phyloP scores from a whole-genome alignment of 2,329 filamentous ascomycete species.

The Colletotrichum orchidophilum region DNA sequence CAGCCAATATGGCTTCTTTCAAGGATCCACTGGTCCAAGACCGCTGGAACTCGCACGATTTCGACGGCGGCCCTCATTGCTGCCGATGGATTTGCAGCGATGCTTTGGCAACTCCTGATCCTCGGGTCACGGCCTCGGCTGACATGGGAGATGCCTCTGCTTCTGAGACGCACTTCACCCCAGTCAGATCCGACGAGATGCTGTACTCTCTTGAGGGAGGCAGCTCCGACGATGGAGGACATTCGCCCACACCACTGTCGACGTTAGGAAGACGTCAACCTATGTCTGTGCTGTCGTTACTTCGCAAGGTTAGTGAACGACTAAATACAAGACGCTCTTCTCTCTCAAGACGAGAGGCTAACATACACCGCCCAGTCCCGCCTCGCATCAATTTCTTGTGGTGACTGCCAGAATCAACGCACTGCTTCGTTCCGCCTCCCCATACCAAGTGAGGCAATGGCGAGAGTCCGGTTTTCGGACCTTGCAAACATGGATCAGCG shows the following conservation, averaged over 20 bases:
- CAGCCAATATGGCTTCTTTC: conserved; percentile 17
- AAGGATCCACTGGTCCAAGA: conserved; percentile 12
- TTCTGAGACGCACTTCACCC: background rate
- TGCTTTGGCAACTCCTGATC: background rate
- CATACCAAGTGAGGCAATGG: background rate
- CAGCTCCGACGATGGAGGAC: background rate
- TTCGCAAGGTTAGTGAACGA: conserved; percentile 20
- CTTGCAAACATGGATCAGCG: background rate
- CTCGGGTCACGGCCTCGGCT: background rate
- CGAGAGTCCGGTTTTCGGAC: background rate
- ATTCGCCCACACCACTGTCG: background rate
- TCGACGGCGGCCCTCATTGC: conserved; percentile 7
- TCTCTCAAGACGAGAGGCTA: conserved; percentile 27
- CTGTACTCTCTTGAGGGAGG: background rate
- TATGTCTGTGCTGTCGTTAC: background rate
- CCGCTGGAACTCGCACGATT: conserved; percentile 13
- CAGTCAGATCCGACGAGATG: background rate
- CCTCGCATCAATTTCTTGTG: background rate
- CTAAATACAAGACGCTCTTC: background rate
- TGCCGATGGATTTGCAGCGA: background rate
- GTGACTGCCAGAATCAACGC: background rate
- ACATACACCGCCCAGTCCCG: conserved; percentile 17
- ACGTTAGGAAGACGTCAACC: background rate
- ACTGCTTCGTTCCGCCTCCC: background rate
- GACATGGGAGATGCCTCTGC: background rate